phyloP scores from a whole-genome alignment of 176 grass and related monocot genomes.

The Oryza brachyantha region DNA sequence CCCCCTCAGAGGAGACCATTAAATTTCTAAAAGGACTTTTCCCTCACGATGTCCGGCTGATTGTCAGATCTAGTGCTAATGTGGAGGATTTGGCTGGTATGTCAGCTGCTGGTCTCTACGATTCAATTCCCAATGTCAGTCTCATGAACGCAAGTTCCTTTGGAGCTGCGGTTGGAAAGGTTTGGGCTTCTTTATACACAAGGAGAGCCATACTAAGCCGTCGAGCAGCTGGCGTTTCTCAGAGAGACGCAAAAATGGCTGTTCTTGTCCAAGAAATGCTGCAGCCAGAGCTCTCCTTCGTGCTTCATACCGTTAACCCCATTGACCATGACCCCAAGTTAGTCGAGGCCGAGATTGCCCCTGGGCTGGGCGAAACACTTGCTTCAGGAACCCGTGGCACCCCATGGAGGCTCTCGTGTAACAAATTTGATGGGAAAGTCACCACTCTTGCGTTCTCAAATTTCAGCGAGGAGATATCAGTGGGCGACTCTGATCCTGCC shows the following conservation, averaged over 20 bases:
- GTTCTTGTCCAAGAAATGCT: constrained; percentile 94
- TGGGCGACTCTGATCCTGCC: constrained; percentile 58
- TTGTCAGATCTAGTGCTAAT: constrained; percentile 94
- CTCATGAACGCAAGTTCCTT: constrained; percentile 53
- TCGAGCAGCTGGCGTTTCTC: constrained; percentile 67
- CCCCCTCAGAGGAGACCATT: constrained; percentile 52
- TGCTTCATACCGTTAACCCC: constrained; percentile 84
- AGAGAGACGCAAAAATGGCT: constrained; percentile 80
- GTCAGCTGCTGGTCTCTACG: constrained; percentile 93
- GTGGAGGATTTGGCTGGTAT: constrained; percentile 96
- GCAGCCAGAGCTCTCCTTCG: constrained; percentile 75
- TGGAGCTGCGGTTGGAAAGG: constrained; percentile 53
- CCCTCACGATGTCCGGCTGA: constrained; percentile 51
- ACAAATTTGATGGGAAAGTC: constrained; percentile 66
- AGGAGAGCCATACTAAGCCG: constrained; percentile 84
- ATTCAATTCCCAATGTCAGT: constrained; percentile 87
- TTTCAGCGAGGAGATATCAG: constrained; percentile 80
- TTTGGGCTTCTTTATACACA: constrained; percentile 97
- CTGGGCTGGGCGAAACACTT: constrained; percentile 87
- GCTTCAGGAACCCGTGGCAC: constrained; percentile 91
- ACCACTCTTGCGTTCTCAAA: constrained; percentile 88
- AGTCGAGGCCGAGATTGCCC: constrained; percentile 70
- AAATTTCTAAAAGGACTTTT: constrained; percentile 52
- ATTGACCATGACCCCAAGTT: constrained; percentile 63
- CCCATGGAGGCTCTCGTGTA: constrained; percentile 77